Evolutionary conservation across 1,284 basidiomycete species (phyloP), one percentile per base, ranked within the genome.

Genomic region (Sanghuangporus baumii): DNA sequence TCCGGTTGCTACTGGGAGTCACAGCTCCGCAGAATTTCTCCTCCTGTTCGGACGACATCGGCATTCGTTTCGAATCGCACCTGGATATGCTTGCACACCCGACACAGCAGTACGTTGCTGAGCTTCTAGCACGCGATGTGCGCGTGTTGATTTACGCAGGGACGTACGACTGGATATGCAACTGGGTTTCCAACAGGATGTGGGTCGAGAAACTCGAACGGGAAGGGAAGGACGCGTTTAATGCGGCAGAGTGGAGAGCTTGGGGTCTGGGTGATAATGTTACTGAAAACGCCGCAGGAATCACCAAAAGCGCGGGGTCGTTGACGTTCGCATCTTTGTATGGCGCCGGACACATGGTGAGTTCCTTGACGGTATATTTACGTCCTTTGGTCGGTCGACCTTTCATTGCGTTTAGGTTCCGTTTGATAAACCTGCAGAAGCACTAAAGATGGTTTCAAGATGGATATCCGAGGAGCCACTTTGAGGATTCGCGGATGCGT

Each of bases 91-190:
- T 78, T 75, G 77, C 74, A 11, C 74, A 76, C 12, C 84, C 83
- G 37, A 83, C 85, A 3, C 82, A 85, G 67, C 73, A 81, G 72
- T 89, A 93, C 72, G 84, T 93, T 59, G 77, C 86, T 0, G 82
- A 79, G 5, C 80, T 94, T 36, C 79, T 94, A 26, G 89, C 93
- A 69, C 80, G 89, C 36, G 87, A 86, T 6, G 73, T 94, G 46
- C 79, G 84, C 20, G 76, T 92, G 31, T 77, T 94, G 57, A 86
- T 92, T 64, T 91, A 91, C 67, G 86, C 86, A 6, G 89, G 89
- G 18, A 89, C 87, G 41, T 87, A 85, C 67, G 89, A 91, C 71
- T 90, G 85, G 82, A 85, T 89, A 70, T 92, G 88, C 72, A 91
- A 91, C 71, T 89, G 87, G 84, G 78, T 89, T 50, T 84, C 85